Conservation (phyloP, 306 rosid species). For the Medicago truncatula region MtrunA17r5.0-ANR NC_053044.1:53402001-53402500, state of each 20-base stretch:
- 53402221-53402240: slow-evolving; percentile 48
- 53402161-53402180: slow-evolving; percentile 45
- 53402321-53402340: slow-evolving; percentile 63
- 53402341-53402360: slow-evolving; percentile 43
- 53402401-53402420: slow-evolving; percentile 94
- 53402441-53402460: slow-evolving; percentile 88
- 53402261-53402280: slow-evolving; percentile 51
- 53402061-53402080: slow-evolving; percentile 35
- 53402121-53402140: slow-evolving; percentile 47
- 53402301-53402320: slow-evolving; percentile 67
- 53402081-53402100: slow-evolving; percentile 34
- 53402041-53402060: slow-evolving; percentile 20
- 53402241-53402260: slow-evolving; percentile 53
- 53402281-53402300: slow-evolving; percentile 63
- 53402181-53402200: slow-evolving; percentile 50
- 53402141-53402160: slow-evolving; percentile 48
- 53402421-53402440: slow-evolving; percentile 83
- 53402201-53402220: slow-evolving; percentile 52
- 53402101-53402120: slow-evolving; percentile 31
- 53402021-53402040: slow-evolving; percentile 11
- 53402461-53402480: slow-evolving; percentile 90
- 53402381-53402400: slow-evolving; percentile 94
- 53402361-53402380: slow-evolving; percentile 84
- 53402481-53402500: slow-evolving; percentile 83
- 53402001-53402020: slow-evolving; percentile 10